Evolutionary conservation across 1,284 basidiomycete species (phyloP).

Genomic region (Thelephora terrestris): DNA sequence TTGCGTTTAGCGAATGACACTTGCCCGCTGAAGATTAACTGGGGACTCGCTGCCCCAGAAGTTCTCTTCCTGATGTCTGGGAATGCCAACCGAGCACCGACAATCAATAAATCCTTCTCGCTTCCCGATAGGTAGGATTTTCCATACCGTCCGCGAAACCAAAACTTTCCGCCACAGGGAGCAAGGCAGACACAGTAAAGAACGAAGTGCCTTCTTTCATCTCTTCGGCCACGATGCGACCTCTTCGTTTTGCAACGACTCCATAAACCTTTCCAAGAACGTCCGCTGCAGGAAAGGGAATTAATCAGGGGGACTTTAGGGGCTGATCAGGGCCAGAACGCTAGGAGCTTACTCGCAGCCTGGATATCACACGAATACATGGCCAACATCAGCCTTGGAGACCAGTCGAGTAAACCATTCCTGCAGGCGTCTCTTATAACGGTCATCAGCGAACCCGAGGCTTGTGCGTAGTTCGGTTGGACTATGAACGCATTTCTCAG

Average conservation of each 20-base stretch:
- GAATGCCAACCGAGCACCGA: neutral
- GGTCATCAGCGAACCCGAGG: slow-evolving; percentile 85
- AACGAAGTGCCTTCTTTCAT: slow-evolving; percentile 98
- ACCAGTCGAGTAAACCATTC: slow-evolving; percentile 92
- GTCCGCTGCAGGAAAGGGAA: slow-evolving; percentile 52
- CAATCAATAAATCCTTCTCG: neutral
- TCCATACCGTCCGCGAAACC: slow-evolving; percentile 87
- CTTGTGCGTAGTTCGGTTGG: slow-evolving; percentile 66
- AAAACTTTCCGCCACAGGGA: slow-evolving; percentile 97
- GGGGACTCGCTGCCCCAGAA: slow-evolving; percentile 93
- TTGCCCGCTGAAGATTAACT: slow-evolving; percentile 92
- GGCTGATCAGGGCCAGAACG: neutral
- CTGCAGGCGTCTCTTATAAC: slow-evolving; percentile 84
- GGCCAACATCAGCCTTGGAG: slow-evolving; percentile 90
- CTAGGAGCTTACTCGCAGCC: slow-evolving; percentile 70
- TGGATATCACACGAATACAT: slow-evolving; percentile 99
- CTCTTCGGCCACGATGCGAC: slow-evolving; percentile 91
- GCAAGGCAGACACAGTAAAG: slow-evolving; percentile 82
- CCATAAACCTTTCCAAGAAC: slow-evolving; percentile 97
- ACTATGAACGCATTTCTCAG: neutral
- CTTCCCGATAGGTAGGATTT: neutral
- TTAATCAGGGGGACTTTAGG: neutral
- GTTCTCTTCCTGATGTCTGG: slow-evolving; percentile 93
- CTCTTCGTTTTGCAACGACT: slow-evolving; percentile 85
- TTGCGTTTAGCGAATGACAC: slow-evolving; percentile 15